Conservation (phyloP, 2,329 filamentous ascomycete species). For the Ustilaginoidea virens region DNA sequence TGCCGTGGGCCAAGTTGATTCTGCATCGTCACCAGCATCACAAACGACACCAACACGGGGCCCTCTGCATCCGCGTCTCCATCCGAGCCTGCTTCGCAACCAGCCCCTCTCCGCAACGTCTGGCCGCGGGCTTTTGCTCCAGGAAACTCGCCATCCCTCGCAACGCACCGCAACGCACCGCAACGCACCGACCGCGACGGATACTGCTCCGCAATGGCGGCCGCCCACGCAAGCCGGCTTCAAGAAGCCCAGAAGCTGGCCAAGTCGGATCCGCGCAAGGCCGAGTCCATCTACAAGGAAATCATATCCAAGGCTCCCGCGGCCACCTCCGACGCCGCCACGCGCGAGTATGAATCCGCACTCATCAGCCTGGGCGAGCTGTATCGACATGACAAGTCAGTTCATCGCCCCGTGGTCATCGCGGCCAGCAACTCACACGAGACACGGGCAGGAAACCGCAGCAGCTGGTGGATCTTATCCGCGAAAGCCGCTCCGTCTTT, state of each 20-base stretch:
- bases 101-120: no score
- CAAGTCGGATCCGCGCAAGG: slow-evolving; percentile 68
- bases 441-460: slow-evolving; percentile 46
- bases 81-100: no score
- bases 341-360: slow-evolving; percentile 82
- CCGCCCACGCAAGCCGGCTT: slow-evolving; percentile 50
- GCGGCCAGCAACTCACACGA: neutral
- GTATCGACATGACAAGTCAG: slow-evolving; percentile 76
- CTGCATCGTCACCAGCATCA: no score
- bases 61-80: no score
- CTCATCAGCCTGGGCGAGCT: slow-evolving; percentile 81
- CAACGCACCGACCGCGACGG: neutral
- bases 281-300: slow-evolving; percentile 77
- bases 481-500: slow-evolving; percentile 76
- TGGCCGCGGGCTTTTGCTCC: neutral
- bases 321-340: slow-evolving; percentile 66
- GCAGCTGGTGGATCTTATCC: slow-evolving; percentile 79
- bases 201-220: slow-evolving; percentile 29
- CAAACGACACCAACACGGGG: no score
- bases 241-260: slow-evolving; percentile 76
- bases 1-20: no score
- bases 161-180: neutral
- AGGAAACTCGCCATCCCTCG: neutral
- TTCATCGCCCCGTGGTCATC: no score
- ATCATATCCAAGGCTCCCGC: slow-evolving; percentile 76